Percentiles rank a stretch among this genome's conserved stretches.
Conservation (phyloP, 2,329 filamentous ascomycete species). For the Bipolaris zeicola region DNA sequence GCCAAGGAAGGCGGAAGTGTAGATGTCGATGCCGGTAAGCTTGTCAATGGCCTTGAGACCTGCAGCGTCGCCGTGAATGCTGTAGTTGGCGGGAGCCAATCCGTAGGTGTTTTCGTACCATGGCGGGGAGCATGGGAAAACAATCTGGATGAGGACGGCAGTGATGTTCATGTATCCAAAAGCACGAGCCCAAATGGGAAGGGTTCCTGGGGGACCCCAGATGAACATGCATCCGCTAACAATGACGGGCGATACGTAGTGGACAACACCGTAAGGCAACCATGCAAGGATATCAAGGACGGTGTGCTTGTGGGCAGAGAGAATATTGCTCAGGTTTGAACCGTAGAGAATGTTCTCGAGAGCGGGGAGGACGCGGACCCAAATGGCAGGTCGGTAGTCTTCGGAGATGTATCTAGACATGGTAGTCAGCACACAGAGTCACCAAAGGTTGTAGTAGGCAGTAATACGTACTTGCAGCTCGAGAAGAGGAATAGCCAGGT, state of each 20-base stretch:
- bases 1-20: conserved; percentile 88
- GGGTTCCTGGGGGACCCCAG: conserved; percentile 83
- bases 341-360: conserved; percentile 97
- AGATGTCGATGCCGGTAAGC: conserved; percentile 89
- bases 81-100: conserved; percentile 87
- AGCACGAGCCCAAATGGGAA: conserved; percentile 81
- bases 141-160: conserved; percentile 84
- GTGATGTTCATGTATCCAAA: conserved; percentile 93
- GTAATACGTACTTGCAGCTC: conserved; percentile 77
- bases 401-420: conserved; percentile 78
- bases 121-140: conserved; percentile 92
- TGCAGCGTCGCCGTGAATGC: conserved; percentile 86
- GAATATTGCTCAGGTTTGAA: conserved; percentile 92
- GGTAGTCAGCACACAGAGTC: conserved; percentile 25
- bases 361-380: conserved; percentile 91
- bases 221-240: conserved; percentile 82
- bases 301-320: conserved; percentile 85
- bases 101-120: conserved; percentile 98
- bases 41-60: conserved; percentile 87
- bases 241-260: conserved; percentile 85
- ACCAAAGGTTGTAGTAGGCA: not conserved
- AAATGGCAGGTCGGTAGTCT: conserved; percentile 89
- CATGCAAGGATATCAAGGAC: conserved; percentile 87
- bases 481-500: conserved; percentile 92
- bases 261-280: conserved; percentile 89